Evolutionary conservation across 2,329 filamentous ascomycete genomes (phyloP), one percentile per base, ranked within the genome.

Genomic region (Xylaria arbuscula): DNA sequence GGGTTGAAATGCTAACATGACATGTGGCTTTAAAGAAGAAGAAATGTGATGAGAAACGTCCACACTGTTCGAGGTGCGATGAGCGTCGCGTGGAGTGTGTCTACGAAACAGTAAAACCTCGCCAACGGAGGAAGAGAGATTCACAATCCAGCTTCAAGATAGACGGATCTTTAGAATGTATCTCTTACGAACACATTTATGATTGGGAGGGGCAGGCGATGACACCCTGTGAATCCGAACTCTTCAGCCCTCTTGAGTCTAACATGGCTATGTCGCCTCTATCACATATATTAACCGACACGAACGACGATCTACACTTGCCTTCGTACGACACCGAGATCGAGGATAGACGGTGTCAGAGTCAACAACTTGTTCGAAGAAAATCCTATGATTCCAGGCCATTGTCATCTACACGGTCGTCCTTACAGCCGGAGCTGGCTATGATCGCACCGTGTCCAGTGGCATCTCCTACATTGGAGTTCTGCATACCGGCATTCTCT

Each of bases 11-110:
- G 50, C 67, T 71, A 32, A 70, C 56, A 28, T 17, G 40, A 34
- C 28, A 40, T 48, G 34, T 42, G 47, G 9, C 48, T 59, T 36
- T 34, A 53, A 67, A 88, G 86, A 88, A 88, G 76, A 88, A 88
- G 76, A 88, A 88, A 78, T 88, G 86, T 72, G 84, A 88, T 73
- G 86, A 88, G 75, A 79, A 76, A 40, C 83, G 85, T 8, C 86
- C 86, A 2, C 78, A 80, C 54, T 88, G 86, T 72, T 79, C 82
- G 24, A 84, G 86, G 48, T 88, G 86, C 75, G 72, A 78, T 50
- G 86, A 88, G 75, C 81, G 83, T 48, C 80, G 80, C 58, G 78
- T 84, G 54, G 80, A 83, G 24, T 88, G 86, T 72, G 76, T 80
- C 2, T 88, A 88, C 70, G 85, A 87, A 66, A 78, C 82, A 47